Base-by-base conservation (phyloP, 2,329 filamentous ascomycete genomes). In the Fusarium sp. region DNA sequence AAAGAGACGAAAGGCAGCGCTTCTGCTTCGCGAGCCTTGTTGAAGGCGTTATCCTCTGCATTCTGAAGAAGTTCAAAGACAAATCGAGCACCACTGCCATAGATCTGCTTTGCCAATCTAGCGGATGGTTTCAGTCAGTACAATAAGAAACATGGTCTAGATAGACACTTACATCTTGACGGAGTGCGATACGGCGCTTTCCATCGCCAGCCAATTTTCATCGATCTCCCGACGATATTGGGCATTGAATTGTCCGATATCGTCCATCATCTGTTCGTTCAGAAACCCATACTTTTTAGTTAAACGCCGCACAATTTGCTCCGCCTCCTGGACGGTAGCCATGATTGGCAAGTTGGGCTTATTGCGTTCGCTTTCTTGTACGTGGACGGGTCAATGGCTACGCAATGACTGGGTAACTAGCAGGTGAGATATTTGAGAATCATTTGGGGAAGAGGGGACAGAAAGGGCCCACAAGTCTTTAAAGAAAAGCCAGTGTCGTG, bases 1-100 rank as follows among this genome's bases (percentile, higher is more conserved):
- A 50, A 50, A 18, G 47, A 50, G 0, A 50, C 3, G 5, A 50
- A 50, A 30, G 47, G 47, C 10, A 30, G 14, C 20, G 28, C 47
- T 17, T 30, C 1, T 30, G 28, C 47, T 9, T 17, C 0, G 0
- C 3, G 20, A 18, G 47, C 28, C 14, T n/a, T n/a, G 0, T 30
- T 9, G 10, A 50, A 50, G 14, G n/a, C 5, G 0, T 50, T 50
- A 13, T 50, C 47, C 0, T 50, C 47, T 6, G 47, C 47, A n/a
- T 50, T 50, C 28, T 50, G 28, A 30, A 50, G 47, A 30, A 50
- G 47, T 30, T 50, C 28, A 30, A 50, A 50, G 3, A 50, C 20
- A 18, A 50, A 50, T 0, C 28, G 28, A 6, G 47, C 28, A 30
- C 28, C 47, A 50, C 47, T 30, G 14, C 28, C 3, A 17, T 50